Evolutionary conservation across 2,329 filamentous ascomycete genomes (phyloP).

Genomic region (Fusarium heterosporum): DNA sequence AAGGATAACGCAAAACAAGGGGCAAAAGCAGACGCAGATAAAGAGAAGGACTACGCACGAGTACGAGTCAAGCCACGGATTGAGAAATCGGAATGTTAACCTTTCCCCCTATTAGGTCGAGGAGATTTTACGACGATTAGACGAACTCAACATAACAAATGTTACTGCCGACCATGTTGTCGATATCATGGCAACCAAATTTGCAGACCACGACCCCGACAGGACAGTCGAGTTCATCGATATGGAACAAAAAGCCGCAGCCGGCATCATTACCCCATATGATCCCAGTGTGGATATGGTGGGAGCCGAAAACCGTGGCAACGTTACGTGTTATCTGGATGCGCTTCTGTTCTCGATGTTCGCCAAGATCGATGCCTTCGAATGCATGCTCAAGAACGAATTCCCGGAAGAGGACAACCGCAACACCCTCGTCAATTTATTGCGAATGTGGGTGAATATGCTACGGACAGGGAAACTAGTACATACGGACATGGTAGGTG

Average conservation of each 20-base stretch:
- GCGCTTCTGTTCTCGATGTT: slow-evolving; percentile 96
- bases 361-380: slow-evolving; percentile 87
- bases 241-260: slow-evolving; percentile 82
- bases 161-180: slow-evolving; percentile 68
- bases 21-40: slow-evolving; percentile 58
- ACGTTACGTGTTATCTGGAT: slow-evolving; percentile 95
- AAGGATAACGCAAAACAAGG: slow-evolving; percentile 66
- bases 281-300: slow-evolving; percentile 77
- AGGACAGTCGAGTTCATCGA: slow-evolving; percentile 81
- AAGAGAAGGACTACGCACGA: slow-evolving; percentile 59
- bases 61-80: slow-evolving; percentile 43
- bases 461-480: slow-evolving; percentile 87
- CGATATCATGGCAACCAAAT: slow-evolving; percentile 68
- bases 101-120: slow-evolving; percentile 53
- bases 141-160: slow-evolving; percentile 59
- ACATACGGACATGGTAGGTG: slow-evolving; percentile 80
- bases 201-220: slow-evolving; percentile 76
- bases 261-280: slow-evolving; percentile 82
- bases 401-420: slow-evolving; percentile 75
- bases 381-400: slow-evolving; percentile 87
- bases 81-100: slow-evolving; percentile 28
- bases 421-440: slow-evolving; percentile 78
- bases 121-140: slow-evolving; percentile 54
- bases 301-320: slow-evolving; percentile 86
- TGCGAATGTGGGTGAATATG: slow-evolving; percentile 95